Evolutionary conservation across 106 monocot species (phyloP).

Genomic region (Posidonia australis): DNA sequence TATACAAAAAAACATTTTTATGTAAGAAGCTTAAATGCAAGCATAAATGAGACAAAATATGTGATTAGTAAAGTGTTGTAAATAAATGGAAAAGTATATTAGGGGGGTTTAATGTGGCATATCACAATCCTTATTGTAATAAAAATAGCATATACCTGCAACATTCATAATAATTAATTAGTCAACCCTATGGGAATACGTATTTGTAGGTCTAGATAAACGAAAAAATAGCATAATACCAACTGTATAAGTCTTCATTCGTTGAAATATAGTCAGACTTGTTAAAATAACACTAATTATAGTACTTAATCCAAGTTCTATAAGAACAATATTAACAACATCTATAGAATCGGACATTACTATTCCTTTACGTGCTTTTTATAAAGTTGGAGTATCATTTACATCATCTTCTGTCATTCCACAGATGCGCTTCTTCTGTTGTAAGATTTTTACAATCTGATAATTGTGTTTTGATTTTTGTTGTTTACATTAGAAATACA

Average conservation of each 20-base stretch:
- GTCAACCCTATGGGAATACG: neutral
- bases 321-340: constrained; percentile 61
- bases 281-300: constrained; percentile 62
- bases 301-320: constrained; percentile 55
- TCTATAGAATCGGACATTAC: constrained; percentile 61
- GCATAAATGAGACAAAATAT: too few species aligned
- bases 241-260: constrained; percentile 73
- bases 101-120: neutral
- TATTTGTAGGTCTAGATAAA: neutral
- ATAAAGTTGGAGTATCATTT: constrained; percentile 56
- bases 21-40: too few species aligned
- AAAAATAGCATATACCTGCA: constrained; percentile 72
- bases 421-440: constrained; percentile 44
- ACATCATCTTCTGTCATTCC: constrained; percentile 68
- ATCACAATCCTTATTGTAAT: constrained; percentile 72
- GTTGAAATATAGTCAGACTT: constrained; percentile 53
- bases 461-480: constrained; percentile 47
- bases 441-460: constrained; percentile 66
- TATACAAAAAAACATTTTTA: too few species aligned
- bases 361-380: constrained; percentile 58
- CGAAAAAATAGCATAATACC: neutral
- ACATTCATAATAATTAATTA: constrained; percentile 1
- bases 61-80: too few species aligned
- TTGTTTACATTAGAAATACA: too few species aligned
- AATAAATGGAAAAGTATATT: neutral